Conservation (phyloP, 2,329 filamentous ascomycete species). For the Juglanconis juglandina region DNA sequence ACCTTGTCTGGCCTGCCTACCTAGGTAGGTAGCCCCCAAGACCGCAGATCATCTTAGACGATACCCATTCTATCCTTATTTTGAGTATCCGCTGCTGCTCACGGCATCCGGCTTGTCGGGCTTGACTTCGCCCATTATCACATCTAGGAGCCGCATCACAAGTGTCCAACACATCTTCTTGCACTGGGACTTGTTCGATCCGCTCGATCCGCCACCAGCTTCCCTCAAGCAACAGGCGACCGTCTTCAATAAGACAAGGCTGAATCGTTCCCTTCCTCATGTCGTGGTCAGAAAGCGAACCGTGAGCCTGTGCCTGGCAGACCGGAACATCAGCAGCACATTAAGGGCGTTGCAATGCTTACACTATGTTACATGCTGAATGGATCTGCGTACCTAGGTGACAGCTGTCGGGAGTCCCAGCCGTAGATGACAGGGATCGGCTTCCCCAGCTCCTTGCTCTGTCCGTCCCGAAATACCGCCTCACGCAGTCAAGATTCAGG, state of each 20-base stretch:
- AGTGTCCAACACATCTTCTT: not conserved
- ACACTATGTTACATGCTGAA: no score
- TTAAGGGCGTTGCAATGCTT: no score
- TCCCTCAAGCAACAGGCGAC: not conserved
- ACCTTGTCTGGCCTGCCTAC: not conserved
- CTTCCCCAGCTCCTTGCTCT: slow-evolving; percentile 9
- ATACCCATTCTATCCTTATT: no score
- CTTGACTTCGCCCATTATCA: not conserved
- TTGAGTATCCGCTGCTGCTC: no score
- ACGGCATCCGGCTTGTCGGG: not conserved
- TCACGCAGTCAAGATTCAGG: slow-evolving; percentile 7
- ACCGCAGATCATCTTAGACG: no score
- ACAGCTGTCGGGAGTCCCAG: slow-evolving; percentile 7
- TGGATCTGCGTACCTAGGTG: not conserved
- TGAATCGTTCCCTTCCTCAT: not conserved
- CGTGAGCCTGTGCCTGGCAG: not conserved
- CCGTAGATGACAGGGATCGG: slow-evolving; percentile 7
- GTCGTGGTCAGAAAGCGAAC: not conserved
- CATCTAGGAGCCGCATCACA: not conserved
- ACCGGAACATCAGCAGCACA: not conserved
- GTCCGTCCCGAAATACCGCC: slow-evolving; percentile 14
- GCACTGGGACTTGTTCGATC: no score
- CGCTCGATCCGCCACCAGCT: no score
- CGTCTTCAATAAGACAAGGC: not conserved
- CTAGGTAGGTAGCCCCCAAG: no score